Percentiles rank a stretch among this genome's conserved stretches.
Conservation (phyloP, 768 basidiomycete genomes). For the Tylopilus sp. region DNA sequence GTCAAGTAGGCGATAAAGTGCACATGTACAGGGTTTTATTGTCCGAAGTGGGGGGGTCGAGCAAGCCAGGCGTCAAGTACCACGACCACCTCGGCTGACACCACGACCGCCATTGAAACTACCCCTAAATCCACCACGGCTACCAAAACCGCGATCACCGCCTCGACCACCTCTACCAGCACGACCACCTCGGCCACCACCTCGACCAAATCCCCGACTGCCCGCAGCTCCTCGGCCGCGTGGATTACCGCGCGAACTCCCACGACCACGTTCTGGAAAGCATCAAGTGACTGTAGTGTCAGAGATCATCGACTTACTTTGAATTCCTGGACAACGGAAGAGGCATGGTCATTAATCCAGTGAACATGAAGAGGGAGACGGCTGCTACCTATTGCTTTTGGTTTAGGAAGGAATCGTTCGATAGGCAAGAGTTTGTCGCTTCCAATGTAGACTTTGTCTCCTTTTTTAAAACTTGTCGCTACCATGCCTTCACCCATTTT, state of each 20-base stretch:
- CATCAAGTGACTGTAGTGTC: constrained; percentile 25
- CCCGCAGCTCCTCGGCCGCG: constrained; percentile 27
- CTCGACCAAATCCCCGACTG: constrained; percentile 34
- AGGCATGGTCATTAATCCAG: not conserved
- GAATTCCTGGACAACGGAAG: constrained; percentile 26
- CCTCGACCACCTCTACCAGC: constrained; percentile 38
- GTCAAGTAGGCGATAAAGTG: too few relatives aligned
- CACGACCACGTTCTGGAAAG: constrained; percentile 44
- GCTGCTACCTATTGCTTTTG: constrained; percentile 74
- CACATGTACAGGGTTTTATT: too few relatives aligned
- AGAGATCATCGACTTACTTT: constrained; percentile 9
- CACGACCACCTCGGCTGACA: constrained; percentile 43
- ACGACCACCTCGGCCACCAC: constrained; percentile 37
- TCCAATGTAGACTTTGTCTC: constrained; percentile 96
- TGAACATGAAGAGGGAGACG: constrained; percentile 15
- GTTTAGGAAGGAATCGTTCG: constrained; percentile 95
- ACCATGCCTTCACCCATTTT: constrained; percentile 98
- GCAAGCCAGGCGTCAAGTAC: constrained; percentile 39
- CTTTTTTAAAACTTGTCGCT: constrained; percentile 92
- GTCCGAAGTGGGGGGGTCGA: too few relatives aligned
- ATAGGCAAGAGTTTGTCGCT: constrained; percentile 97
- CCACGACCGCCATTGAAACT: constrained; percentile 44
- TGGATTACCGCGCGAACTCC: constrained; percentile 23
- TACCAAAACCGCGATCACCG: constrained; percentile 37
- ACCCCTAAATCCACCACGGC: constrained; percentile 47